Conservation (phyloP, 768 basidiomycete species). For the Lentinus brumalis region DNA sequence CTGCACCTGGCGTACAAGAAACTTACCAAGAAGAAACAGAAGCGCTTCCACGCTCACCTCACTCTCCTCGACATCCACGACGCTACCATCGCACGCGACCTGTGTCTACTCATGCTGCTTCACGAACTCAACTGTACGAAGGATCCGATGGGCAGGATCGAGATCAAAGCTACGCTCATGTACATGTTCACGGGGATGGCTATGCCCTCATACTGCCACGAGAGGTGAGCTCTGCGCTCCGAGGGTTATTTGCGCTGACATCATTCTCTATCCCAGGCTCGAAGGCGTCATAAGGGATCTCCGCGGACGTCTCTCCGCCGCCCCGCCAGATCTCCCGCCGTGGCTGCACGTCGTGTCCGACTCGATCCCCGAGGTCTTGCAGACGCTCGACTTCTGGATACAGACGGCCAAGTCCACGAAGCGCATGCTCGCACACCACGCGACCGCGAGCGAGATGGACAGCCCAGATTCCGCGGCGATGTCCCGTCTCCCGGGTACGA, state of each 20-base stretch:
- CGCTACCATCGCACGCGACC: constrained; percentile 11
- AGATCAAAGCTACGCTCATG: constrained; percentile 13
- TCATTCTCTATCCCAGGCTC: background rate
- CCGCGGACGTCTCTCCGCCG: background rate
- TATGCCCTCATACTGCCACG: constrained; percentile 8
- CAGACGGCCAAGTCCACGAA: background rate
- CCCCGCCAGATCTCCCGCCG: background rate
- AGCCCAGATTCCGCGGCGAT: too few species aligned
- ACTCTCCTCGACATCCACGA: constrained; percentile 20
- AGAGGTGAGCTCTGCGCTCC: background rate
- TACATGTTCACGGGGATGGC: constrained; percentile 3
- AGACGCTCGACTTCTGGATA: constrained; percentile 8
- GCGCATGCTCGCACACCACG: background rate
- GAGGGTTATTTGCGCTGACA: too few species aligned
- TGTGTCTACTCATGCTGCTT: constrained; percentile 13
- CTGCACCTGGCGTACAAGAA: background rate
- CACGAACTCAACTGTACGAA: background rate
- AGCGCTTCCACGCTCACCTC: constrained; percentile 4
- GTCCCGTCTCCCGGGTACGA: too few species aligned
- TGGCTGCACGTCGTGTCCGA: constrained; percentile 6
- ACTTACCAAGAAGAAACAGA: background rate
- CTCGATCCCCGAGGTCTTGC: background rate
- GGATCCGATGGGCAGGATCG: background rate
- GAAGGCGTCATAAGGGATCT: background rate
- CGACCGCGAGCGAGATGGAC: too few species aligned